Conservation (phyloP, 208 protist species). For the Trypanosomatidae sp. region DNA sequence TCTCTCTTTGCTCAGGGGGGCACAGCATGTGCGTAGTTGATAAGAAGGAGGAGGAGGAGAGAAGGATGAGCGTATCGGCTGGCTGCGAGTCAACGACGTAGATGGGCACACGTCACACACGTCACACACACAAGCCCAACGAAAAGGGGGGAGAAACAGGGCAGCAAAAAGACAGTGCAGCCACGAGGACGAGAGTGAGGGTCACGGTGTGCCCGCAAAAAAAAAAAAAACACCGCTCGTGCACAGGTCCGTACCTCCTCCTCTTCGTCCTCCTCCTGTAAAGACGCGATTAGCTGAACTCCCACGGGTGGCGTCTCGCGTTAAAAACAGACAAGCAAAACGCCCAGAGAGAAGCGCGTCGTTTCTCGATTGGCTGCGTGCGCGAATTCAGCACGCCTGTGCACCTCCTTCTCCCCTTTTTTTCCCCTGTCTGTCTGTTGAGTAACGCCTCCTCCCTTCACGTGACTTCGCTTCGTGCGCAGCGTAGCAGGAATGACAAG, state of each 20-base stretch:
- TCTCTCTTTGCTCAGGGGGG: conserved; percentile 2
- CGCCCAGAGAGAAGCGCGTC: too few species aligned
- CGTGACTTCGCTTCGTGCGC: background rate
- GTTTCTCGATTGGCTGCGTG: too few species aligned
- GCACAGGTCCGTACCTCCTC: background rate
- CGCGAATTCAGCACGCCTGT: too few species aligned
- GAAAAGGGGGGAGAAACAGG: background rate
- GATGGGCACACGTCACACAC: background rate
- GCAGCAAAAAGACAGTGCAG: background rate
- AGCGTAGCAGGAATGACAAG: background rate
- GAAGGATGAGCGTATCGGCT: background rate
- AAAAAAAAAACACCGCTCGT: background rate
- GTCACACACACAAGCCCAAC: background rate
- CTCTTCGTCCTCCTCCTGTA: background rate
- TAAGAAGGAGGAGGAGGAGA: background rate
- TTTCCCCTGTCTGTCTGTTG: too few species aligned
- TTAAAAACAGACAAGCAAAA: too few species aligned
- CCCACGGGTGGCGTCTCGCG: too few species aligned
- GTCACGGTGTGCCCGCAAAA: background rate
- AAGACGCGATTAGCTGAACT: background rate
- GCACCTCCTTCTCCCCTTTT: too few species aligned
- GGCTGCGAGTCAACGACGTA: background rate
- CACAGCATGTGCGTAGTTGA: background rate
- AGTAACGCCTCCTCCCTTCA: background rate
- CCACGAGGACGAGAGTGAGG: background rate